Base-by-base conservation (phyloP, 2,329 filamentous ascomycete genomes). In the Aureobasidium sp. region DNA sequence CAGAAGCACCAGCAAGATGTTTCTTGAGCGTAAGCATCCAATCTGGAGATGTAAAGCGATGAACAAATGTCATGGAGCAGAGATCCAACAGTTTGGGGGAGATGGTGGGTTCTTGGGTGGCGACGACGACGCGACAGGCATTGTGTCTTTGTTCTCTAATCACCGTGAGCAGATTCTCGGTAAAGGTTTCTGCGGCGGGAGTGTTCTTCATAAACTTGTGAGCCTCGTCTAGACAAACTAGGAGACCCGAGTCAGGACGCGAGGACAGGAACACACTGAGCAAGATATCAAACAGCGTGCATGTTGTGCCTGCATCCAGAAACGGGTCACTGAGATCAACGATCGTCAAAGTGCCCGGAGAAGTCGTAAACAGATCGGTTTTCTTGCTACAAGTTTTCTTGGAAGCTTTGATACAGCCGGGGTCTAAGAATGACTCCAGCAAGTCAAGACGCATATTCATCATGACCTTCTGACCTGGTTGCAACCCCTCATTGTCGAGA, bases 41-140 rank as follows among this genome's bases (percentile, higher is more conserved):
- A 1, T 79, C 79, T 0, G 87, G 87, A 0, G 82, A 86, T 0
- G 79, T 84, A 71, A 92, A 92, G 0, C 86, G 80, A 68, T 92
- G 88, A 0, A 91, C 84, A 16, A 91, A 78, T 0, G 84, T 88
- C n/a, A 89, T 75, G 1, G 83, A 86, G 70, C 86, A 91, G 0
- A 93, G 76, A 59, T 90, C 87, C 0, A 93, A 78, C 0, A 94
- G 78, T 16, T 80, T 79, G 0, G 85, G 83, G 0, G 86, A 86
- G 4, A 92, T 79, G 0, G 87, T 90, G 0, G 89, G 89, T 67
- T 93, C 89, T 69, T 94, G 88, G 0, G 89, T 93, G 0, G 88
- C 86, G 36, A 93, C 86, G 45, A 93, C 70, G 5, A 91, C 78
- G 0, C 89, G 81, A 0, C 82, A 79, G 0, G 81, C 88, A 0